A percentile compares a stretch with the other conserved stretches of the same genome.
Evolutionary conservation across 768 basidiomycete species (phyloP).

Genomic region (Leccinum subgranulosum): DNA sequence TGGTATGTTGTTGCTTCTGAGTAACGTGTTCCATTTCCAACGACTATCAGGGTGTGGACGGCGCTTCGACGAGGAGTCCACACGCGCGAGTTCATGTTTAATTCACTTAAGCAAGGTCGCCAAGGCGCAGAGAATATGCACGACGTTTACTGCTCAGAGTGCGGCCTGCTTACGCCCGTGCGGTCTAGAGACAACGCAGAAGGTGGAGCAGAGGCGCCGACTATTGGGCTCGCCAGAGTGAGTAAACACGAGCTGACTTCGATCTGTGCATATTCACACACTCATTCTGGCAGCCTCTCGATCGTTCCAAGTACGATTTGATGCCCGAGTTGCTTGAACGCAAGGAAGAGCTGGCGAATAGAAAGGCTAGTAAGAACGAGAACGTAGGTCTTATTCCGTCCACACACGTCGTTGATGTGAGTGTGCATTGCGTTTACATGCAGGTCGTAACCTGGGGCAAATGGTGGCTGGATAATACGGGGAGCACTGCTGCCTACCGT

Average conservation of each 20-base stretch:
- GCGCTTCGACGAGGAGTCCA: slow-evolving; percentile 17
- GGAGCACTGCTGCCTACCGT: background rate
- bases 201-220: slow-evolving; percentile 13
- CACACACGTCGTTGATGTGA: background rate
- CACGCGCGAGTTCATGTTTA: slow-evolving; percentile 17
- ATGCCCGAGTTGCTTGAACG: slow-evolving; percentile 1
- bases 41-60: slow-evolving; percentile 12
- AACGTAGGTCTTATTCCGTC: background rate
- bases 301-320: slow-evolving; percentile 15
- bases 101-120: slow-evolving; percentile 8
- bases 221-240: slow-evolving; percentile 5
- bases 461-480: no score
- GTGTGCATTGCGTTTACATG: no score
- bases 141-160: slow-evolving; percentile 18
- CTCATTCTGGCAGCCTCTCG: slow-evolving; percentile 2
- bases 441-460: no score
- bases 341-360: background rate
- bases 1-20: background rate
- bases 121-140: slow-evolving; percentile 19
- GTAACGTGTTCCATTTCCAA: background rate
- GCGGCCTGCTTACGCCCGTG: slow-evolving; percentile 8
- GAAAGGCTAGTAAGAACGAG: background rate
- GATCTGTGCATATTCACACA: background rate
- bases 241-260: background rate
- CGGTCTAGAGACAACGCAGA: slow-evolving; percentile 15